Conservation (phyloP, 768 basidiomycete genomes). For the Tulasnella sp. region DNA sequence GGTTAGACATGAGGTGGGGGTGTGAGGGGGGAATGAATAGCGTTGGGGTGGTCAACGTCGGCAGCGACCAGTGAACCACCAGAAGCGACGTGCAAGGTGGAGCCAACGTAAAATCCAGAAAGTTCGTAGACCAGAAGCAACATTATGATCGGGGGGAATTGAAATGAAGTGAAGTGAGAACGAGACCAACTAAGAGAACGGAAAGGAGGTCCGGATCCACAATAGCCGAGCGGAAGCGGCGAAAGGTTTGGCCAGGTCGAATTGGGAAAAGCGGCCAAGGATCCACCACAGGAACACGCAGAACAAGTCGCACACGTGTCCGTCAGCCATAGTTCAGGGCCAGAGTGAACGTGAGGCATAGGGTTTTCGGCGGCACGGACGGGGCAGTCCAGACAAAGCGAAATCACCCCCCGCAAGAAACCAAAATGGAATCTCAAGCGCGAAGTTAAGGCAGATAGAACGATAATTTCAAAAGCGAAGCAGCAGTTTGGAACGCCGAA, state of each 20-base stretch:
- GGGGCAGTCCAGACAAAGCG: neutral
- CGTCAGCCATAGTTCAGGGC: neutral
- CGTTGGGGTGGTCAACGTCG: neutral
- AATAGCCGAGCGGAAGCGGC: neutral
- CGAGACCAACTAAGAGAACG: neutral
- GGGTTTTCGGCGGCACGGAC: neutral
- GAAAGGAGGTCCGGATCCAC: neutral
- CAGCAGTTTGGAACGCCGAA: neutral
- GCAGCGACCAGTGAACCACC: neutral
- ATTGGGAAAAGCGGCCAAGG: neutral
- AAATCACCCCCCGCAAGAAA: neutral
- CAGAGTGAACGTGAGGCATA: neutral
- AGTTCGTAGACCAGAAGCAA: constrained; percentile 11
- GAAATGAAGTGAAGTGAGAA: neutral
- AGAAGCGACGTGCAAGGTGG: neutral
- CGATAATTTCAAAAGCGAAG: constrained; percentile 4
- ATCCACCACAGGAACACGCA: neutral
- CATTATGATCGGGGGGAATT: neutral
- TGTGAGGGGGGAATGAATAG: neutral
- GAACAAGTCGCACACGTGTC: neutral
- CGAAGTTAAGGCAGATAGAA: neutral
- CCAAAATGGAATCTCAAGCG: neutral
- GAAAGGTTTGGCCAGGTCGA: neutral
- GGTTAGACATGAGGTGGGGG: neutral
- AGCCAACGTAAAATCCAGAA: neutral